phyloP scores from a whole-genome alignment of 1,284 basidiomycete species.

The Tylopilus orsonianus region DNA sequence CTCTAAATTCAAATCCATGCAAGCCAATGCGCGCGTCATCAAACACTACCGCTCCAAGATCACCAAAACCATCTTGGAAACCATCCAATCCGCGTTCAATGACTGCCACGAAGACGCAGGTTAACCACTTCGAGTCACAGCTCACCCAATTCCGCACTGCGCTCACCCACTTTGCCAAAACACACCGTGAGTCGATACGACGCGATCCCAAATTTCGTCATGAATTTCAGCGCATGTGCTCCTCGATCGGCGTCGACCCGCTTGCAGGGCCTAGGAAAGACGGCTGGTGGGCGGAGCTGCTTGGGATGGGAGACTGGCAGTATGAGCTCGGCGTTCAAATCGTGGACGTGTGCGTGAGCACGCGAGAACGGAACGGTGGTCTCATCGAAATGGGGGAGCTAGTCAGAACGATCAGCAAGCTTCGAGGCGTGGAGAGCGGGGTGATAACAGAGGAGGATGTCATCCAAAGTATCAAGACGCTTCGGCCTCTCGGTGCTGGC shows the following conservation, averaged over 20 bases:
- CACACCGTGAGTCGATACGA: constrained; percentile 84
- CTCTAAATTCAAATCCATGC: constrained; percentile 87
- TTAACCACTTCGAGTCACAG: constrained; percentile 79
- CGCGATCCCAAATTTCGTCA: constrained; percentile 86
- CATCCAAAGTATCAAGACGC: constrained; percentile 80
- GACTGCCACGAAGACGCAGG: constrained; percentile 70
- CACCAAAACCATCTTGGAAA: constrained; percentile 76
- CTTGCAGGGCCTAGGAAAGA: constrained; percentile 81
- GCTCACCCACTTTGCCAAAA: constrained; percentile 78
- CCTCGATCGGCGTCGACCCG: constrained; percentile 93
- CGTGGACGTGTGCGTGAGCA: constrained; percentile 93
- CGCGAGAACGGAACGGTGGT: constrained; percentile 86
- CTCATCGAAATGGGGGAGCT: constrained; percentile 89
- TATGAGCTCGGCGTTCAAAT: constrained; percentile 96
- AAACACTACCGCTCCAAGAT: constrained; percentile 97
- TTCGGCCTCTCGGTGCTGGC: constrained; percentile 86
- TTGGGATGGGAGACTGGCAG: constrained; percentile 92
- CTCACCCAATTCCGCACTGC: constrained; percentile 83
- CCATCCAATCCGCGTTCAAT: constrained; percentile 76
- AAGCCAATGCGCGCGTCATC: constrained; percentile 90
- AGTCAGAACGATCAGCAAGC: constrained; percentile 70
- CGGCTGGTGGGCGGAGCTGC: constrained; percentile 88
- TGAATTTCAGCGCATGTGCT: constrained; percentile 96
- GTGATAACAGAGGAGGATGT: constrained; percentile 84
- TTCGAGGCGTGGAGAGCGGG: constrained; percentile 68